Conservation (phyloP, 2,329 filamentous ascomycete species). For the Zasmidium angulare region DNA sequence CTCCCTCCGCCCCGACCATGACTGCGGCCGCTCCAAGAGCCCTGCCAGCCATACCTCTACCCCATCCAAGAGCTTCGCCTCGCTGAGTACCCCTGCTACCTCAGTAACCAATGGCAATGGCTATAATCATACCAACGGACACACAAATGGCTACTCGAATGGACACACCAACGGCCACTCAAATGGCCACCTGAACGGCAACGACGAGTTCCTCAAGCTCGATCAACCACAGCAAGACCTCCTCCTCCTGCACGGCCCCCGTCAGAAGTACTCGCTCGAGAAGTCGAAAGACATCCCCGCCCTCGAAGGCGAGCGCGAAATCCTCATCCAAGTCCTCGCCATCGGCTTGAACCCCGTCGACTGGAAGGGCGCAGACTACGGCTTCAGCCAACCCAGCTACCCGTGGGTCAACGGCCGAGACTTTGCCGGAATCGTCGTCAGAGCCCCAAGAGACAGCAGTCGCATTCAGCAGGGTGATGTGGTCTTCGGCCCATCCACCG, state of each 20-base stretch:
- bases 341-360: slow-evolving; percentile 77
- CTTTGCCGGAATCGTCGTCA: slow-evolving; percentile 64
- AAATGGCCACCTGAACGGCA: slow-evolving; percentile 17
- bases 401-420: slow-evolving; percentile 71
- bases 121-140: neutral
- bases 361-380: slow-evolving; percentile 69
- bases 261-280: slow-evolving; percentile 37
- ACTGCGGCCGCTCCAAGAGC: slow-evolving; percentile 25
- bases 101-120: slow-evolving; percentile 20
- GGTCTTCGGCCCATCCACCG: slow-evolving; percentile 67
- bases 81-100: slow-evolving; percentile 18
- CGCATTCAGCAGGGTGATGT: slow-evolving; percentile 59
- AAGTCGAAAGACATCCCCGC: slow-evolving; percentile 31
- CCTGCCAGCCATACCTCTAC: slow-evolving; percentile 1
- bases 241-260: slow-evolving; percentile 36
- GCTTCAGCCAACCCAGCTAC: slow-evolving; percentile 66
- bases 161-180: slow-evolving; percentile 19
- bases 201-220: slow-evolving; percentile 34
- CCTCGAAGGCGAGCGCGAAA: slow-evolving; percentile 47
- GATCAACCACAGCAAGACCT: slow-evolving; percentile 35
- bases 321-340: slow-evolving; percentile 62
- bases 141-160: slow-evolving; percentile 14
- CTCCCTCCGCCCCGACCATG: slow-evolving; percentile 27
- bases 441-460: slow-evolving; percentile 42
- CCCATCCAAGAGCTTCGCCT: slow-evolving; percentile 19